A percentile compares a stretch with the other conserved stretches of the same genome.
phyloP scores from a whole-genome alignment of 495 filamentous ascomycete species.

The Podospora pseudoanserina region DNA sequence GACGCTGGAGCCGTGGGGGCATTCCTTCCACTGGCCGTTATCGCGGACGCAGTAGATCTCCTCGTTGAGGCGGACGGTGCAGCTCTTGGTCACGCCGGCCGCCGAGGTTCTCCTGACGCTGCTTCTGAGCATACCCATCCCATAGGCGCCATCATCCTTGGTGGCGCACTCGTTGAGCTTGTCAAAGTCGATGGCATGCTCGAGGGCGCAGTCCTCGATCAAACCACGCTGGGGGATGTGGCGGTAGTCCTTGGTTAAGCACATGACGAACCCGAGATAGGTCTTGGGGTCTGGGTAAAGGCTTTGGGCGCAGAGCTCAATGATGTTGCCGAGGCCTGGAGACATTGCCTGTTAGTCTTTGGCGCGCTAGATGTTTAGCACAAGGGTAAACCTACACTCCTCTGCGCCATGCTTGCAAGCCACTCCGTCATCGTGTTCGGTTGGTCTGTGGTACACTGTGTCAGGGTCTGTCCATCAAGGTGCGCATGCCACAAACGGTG shows the following conservation, averaged over 20 bases:
- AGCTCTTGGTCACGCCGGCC: slow-evolving; percentile 74
- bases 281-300: slow-evolving; percentile 79
- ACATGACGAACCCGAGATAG: slow-evolving; percentile 88
- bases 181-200: slow-evolving; percentile 83
- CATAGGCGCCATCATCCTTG: slow-evolving; percentile 58
- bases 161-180: slow-evolving; percentile 72
- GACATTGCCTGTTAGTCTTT: background rate
- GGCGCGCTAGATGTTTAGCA: background rate
- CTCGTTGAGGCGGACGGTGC: slow-evolving; percentile 78
- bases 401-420: slow-evolving; percentile 81
- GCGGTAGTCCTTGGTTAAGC: slow-evolving; percentile 67
- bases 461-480: background rate
- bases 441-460: slow-evolving; percentile 35
- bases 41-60: slow-evolving; percentile 82
- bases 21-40: slow-evolving; percentile 74
- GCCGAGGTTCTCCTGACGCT: slow-evolving; percentile 68
- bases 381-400: slow-evolving; percentile 53
- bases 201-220: slow-evolving; percentile 78
- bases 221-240: slow-evolving; percentile 70
- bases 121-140: slow-evolving; percentile 63
- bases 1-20: slow-evolving; percentile 62
- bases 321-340: slow-evolving; percentile 77
- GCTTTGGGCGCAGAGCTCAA: slow-evolving; percentile 82
- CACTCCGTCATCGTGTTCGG: slow-evolving; percentile 58
- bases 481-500: background rate